Base-by-base conservation (phyloP, 441 rosid species). In the Populus hybrid region DNA sequence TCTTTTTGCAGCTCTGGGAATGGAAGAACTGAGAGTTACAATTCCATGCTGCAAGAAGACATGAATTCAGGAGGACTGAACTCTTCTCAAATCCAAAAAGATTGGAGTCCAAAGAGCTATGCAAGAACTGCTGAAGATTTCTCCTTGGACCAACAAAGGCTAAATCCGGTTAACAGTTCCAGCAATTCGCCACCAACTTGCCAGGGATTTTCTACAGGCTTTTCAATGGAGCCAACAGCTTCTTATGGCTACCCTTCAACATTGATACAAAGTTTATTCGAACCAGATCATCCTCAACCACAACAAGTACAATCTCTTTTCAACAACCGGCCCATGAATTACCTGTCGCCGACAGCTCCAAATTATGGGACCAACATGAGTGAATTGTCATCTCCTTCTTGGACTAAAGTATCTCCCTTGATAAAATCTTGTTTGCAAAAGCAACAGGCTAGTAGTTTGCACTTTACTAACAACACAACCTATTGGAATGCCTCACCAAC, bases 401-500 rank as follows among this genome's bases (percentile, higher is more conserved):
- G 85, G 82, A 76, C 84, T 18, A 87, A 84, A 75, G 32, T 80
- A 61, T 9, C 83, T 67, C 78, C 88, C 23, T 77, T 81, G 30
- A 38, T 79, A 7, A 84, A 82, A 75, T 83, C 89, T 5, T 81
- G 88, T 1, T 75, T 80, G 74, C 74, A 74, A 30, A 81, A 84
- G 79, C 88, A 85, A 42, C 83, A 80, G 50, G 83, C 75, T 0
- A 66, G 71, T 59, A 67, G 81, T 46, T 71, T 86, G 78, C 91
- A 87, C 71, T 88, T 91, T 79, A 81, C 89, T 74, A 85, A 86
- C 88, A 86, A 86, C 76, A 70, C 88, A 7, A 81, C 87, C 35
- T 85, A 81, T 26, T 88, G 90, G 91, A 85, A 87, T 73, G 73
- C 92, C 59, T 77, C 92, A n/a, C 57, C 88, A 14, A 38, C 82